Percentiles rank a stretch among this genome's conserved stretches.
These are phyloP conservation scores for Colletotrichum lindemuthianum DNA, from an alignment of 2,329 filamentous ascomycete species.

Conservation along the genomic window DNA sequence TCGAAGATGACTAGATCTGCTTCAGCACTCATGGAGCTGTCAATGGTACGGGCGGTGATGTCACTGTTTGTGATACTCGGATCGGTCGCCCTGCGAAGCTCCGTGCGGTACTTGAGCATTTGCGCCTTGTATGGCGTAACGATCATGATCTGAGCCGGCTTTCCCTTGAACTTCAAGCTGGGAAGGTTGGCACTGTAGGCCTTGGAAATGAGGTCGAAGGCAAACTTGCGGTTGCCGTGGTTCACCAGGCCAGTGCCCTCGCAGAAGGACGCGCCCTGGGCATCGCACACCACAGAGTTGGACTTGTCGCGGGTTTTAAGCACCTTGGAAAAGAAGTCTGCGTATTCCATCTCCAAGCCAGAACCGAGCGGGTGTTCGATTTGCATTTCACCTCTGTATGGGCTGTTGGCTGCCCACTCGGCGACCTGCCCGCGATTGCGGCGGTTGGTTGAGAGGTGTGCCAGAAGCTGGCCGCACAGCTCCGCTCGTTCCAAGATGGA, in stretches of 20 bases:
- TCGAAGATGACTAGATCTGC: slow-evolving; percentile 27
- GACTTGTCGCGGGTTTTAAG: neutral
- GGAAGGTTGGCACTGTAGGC: slow-evolving; percentile 9
- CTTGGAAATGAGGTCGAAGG: slow-evolving; percentile 2
- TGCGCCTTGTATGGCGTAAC: slow-evolving; percentile 21
- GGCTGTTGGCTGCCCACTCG: slow-evolving; percentile 5
- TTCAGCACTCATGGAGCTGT: slow-evolving; percentile 23
- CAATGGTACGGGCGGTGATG: slow-evolving; percentile 10
- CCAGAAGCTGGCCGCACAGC: slow-evolving; percentile 2
- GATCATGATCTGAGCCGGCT: slow-evolving; percentile 16
- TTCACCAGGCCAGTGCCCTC: slow-evolving; percentile 13
- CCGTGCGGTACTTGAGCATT: slow-evolving; percentile 4
- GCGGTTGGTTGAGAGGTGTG: slow-evolving; percentile 16
- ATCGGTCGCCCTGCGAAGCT: neutral
- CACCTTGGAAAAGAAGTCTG: neutral
- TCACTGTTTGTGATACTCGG: slow-evolving; percentile 16
- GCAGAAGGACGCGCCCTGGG: neutral
- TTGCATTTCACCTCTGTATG: slow-evolving; percentile 12
- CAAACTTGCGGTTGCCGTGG: neutral
- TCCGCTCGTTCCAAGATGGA: slow-evolving; percentile 20
- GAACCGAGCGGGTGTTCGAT: slow-evolving; percentile 1
- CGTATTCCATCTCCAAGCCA: neutral
- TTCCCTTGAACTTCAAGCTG: slow-evolving; percentile 1
- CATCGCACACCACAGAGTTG: slow-evolving; percentile 7
- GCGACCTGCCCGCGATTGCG: slow-evolving; percentile 20